These are phyloP conservation scores for Bimuria novae-zelandiae DNA, from an alignment of 2,329 filamentous ascomycete species.

Conservation along the genomic window DNA sequence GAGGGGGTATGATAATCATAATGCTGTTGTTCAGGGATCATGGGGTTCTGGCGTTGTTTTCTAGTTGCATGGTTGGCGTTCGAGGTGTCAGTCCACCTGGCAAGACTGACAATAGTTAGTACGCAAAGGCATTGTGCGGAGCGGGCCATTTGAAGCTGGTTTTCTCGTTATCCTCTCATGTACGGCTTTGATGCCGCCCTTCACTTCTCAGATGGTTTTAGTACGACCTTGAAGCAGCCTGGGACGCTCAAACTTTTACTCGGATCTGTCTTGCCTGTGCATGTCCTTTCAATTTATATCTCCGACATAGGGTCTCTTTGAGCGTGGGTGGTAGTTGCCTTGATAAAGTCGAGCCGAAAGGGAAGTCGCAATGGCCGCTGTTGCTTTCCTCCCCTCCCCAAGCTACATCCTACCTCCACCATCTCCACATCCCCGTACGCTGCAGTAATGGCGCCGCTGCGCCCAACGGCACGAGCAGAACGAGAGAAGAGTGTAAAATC, in stretches of 20 bases:
- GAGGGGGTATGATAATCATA: not conserved
- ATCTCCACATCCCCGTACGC: not conserved
- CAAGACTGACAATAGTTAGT: not conserved
- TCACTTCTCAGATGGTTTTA: too few species aligned
- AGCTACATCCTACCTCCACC: slow-evolving; percentile 1
- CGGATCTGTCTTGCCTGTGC: too few species aligned
- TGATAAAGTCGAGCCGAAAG: not conserved
- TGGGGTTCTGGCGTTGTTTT: not conserved
- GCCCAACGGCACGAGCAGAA: slow-evolving; percentile 30
- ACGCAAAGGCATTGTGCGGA: not conserved
- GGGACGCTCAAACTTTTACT: not conserved
- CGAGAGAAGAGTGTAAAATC: slow-evolving; percentile 43
- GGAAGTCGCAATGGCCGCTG: not conserved
- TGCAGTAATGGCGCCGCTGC: slow-evolving; percentile 30
- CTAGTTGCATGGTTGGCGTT: not conserved
- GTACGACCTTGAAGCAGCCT: too few species aligned
- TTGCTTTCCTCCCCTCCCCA: not conserved
- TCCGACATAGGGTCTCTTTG: not conserved
- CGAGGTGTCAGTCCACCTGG: not conserved
- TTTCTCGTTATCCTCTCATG: not conserved
- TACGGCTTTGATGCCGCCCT: not conserved
- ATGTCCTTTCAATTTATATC: too few species aligned
- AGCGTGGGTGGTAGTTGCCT: not conserved
- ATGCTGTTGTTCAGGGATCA: not conserved
- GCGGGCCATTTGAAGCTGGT: not conserved